A percentile compares a stretch with the other conserved stretches of the same genome.
These are phyloP conservation scores for Gossypium armourianum DNA, from an alignment of 441 rosid genomes.

Conservation along the genomic window DNA sequence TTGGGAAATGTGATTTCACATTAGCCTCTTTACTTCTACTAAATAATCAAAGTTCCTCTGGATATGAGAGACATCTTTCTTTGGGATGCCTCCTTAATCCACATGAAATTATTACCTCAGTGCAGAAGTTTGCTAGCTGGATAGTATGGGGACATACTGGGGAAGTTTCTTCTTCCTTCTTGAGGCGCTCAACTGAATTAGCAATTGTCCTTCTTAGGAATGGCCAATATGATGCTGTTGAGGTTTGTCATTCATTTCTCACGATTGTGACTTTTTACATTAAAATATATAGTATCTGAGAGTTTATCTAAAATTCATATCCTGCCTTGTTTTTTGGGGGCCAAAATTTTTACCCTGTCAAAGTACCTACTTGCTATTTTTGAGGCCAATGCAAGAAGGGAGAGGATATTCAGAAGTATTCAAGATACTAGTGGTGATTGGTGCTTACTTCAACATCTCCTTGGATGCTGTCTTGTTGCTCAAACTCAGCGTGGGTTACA, in stretches of 20 bases:
- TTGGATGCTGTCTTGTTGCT: slow-evolving; percentile 83
- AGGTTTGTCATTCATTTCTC: slow-evolving; percentile 36
- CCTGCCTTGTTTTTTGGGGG: not conserved
- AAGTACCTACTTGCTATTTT: slow-evolving; percentile 57
- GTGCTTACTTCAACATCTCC: slow-evolving; percentile 84
- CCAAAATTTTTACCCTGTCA: slow-evolving; percentile 12
- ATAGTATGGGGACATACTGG: slow-evolving; percentile 63
- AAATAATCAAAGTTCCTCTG: slow-evolving; percentile 31
- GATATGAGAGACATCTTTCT: slow-evolving; percentile 24
- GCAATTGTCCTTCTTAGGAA: slow-evolving; percentile 60
- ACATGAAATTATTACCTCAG: slow-evolving; percentile 41
- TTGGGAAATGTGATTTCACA: slow-evolving; percentile 75
- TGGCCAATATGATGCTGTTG: slow-evolving; percentile 79
- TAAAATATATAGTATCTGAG: not conserved
- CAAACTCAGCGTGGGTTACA: slow-evolving; percentile 57
- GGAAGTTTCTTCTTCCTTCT: slow-evolving; percentile 53
- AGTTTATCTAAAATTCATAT: slow-evolving; percentile 21
- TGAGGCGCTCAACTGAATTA: slow-evolving; percentile 66
- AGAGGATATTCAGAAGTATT: slow-evolving; percentile 57
- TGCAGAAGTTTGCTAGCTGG: slow-evolving; percentile 64
- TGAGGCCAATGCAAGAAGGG: slow-evolving; percentile 63
- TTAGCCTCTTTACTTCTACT: slow-evolving; percentile 57
- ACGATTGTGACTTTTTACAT: not conserved
- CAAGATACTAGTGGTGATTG: slow-evolving; percentile 70
- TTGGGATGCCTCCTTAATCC: slow-evolving; percentile 48